phyloP scores from a whole-genome alignment of 2,329 filamentous ascomycete species.

The Parastagonospora nodorum region DNA sequence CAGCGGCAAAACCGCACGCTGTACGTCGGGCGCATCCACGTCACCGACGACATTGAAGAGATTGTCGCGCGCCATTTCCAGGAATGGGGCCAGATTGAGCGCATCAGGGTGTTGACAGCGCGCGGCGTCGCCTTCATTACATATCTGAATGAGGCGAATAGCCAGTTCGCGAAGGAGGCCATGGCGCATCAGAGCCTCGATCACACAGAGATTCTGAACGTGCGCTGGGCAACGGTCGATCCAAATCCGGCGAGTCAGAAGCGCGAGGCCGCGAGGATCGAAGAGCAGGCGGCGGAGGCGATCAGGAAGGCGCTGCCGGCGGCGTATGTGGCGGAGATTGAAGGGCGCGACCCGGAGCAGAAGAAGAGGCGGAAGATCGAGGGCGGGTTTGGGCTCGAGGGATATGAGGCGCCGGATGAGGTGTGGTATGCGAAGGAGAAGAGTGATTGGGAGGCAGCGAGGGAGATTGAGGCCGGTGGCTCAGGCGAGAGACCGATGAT shows the following conservation, averaged over 20 bases:
- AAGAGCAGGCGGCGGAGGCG: slow-evolving; percentile 95
- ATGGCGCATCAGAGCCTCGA: slow-evolving; percentile 96
- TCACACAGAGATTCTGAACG: slow-evolving; percentile 90
- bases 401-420: slow-evolving; percentile 92
- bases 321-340: slow-evolving; percentile 90
- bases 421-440: slow-evolving; percentile 87
- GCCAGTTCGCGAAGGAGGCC: slow-evolving; percentile 67
- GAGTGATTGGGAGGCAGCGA: slow-evolving; percentile 67
- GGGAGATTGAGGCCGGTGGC: slow-evolving; percentile 63
- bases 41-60: slow-evolving; percentile 96
- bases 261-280: slow-evolving; percentile 82
- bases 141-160: slow-evolving; percentile 76
- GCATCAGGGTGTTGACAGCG: slow-evolving; percentile 83
- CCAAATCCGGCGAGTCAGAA: slow-evolving; percentile 95
- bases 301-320: slow-evolving; percentile 85
- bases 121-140: slow-evolving; percentile 95
- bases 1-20: slow-evolving; percentile 92
- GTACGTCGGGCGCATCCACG: slow-evolving; percentile 92
- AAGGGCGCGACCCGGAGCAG: slow-evolving; percentile 85
- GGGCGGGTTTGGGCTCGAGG: slow-evolving; percentile 81
- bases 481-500: slow-evolving; percentile 57
- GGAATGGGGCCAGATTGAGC: slow-evolving; percentile 93
- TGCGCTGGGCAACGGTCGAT: slow-evolving; percentile 95
- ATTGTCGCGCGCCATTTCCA: slow-evolving; percentile 92
- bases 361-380: slow-evolving; percentile 88